A percentile compares a stretch with the other conserved stretches of the same genome.
Evolutionary conservation across 768 basidiomycete genomes (phyloP).

Genomic region (Russula lepida): DNA sequence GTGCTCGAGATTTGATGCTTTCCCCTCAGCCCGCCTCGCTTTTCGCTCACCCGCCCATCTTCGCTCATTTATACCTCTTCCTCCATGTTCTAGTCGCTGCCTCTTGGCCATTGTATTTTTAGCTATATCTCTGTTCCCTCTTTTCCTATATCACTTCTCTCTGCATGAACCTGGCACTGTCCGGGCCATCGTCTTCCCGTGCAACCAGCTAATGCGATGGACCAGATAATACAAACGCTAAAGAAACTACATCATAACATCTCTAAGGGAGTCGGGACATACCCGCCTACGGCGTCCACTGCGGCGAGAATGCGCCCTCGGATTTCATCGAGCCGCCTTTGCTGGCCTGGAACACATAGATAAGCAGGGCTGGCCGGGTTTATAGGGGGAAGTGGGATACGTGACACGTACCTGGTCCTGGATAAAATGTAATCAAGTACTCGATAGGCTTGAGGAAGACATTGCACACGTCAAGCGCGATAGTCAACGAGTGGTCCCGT

Average conservation of each 20-base stretch:
- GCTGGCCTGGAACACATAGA: background rate
- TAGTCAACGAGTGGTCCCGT: constrained; percentile 44
- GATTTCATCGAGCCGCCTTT: background rate
- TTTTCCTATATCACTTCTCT: too few relatives aligned
- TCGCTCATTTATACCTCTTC: too few relatives aligned
- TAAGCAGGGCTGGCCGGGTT: background rate
- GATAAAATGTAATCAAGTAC: constrained; percentile 12
- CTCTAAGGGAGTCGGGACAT: constrained; percentile 2
- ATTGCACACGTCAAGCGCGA: constrained; percentile 53
- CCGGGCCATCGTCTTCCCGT: too few relatives aligned
- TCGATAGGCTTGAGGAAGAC: constrained; percentile 40
- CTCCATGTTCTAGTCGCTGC: too few relatives aligned
- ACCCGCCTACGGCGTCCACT: background rate
- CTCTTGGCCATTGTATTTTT: too few relatives aligned
- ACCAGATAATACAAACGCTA: background rate
- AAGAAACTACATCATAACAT: background rate
- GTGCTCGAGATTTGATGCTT: too few relatives aligned
- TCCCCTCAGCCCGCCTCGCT: too few relatives aligned
- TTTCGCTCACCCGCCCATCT: too few relatives aligned
- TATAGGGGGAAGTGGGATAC: background rate
- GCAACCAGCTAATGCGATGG: too few relatives aligned
- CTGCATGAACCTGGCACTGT: too few relatives aligned
- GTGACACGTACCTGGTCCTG: constrained; percentile 11
- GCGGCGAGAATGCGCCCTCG: constrained; percentile 7
- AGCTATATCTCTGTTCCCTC: too few relatives aligned